Evolutionary conservation across 116 monocot genomes (phyloP).

Genomic region (Trichopus zeylanicus): DNA sequence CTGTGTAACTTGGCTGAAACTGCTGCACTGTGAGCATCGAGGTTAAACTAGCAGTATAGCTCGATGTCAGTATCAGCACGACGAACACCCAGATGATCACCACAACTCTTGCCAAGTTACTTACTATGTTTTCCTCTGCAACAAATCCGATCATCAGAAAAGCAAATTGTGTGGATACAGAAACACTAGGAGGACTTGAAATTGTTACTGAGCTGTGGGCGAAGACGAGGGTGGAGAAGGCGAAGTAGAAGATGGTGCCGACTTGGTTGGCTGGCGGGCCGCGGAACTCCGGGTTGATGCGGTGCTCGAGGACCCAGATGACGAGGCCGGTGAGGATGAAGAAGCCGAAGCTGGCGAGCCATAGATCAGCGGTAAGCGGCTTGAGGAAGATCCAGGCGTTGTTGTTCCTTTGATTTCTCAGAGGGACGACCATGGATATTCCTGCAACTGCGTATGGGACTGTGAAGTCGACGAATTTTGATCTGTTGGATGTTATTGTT

Average conservation of each 20-base stretch:
- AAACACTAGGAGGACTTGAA: not conserved
- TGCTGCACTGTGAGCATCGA: constrained; percentile 53
- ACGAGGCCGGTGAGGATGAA: constrained; percentile 46
- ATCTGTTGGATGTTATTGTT: constrained; percentile 46
- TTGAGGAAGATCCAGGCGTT: constrained; percentile 48
- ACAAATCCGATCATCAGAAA: not conserved
- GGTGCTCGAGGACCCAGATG: constrained; percentile 57
- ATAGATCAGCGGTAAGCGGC: constrained; percentile 33
- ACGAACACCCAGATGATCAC: constrained; percentile 37
- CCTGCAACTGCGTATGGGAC: constrained; percentile 38
- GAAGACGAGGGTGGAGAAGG: too few species aligned
- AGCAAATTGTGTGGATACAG: not conserved
- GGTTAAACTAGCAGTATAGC: constrained; percentile 54
- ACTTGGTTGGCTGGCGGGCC: constrained; percentile 10
- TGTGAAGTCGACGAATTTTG: constrained; percentile 43
- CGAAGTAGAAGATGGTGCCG: too few species aligned
- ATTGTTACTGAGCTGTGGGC: constrained; percentile 4
- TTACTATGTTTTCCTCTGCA: not conserved
- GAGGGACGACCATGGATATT: constrained; percentile 48
- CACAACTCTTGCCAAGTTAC: not conserved
- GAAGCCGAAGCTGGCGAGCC: constrained; percentile 32
- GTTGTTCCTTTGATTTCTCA: constrained; percentile 8
- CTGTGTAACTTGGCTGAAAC: constrained; percentile 24
- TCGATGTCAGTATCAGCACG: constrained; percentile 34
- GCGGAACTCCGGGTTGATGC: constrained; percentile 33